Percentiles rank a stretch among this genome's conserved stretches.
These are phyloP conservation scores for Zymoseptoria passerinii DNA, from an alignment of 2,329 filamentous ascomycete species.

Conservation along the genomic window DNA sequence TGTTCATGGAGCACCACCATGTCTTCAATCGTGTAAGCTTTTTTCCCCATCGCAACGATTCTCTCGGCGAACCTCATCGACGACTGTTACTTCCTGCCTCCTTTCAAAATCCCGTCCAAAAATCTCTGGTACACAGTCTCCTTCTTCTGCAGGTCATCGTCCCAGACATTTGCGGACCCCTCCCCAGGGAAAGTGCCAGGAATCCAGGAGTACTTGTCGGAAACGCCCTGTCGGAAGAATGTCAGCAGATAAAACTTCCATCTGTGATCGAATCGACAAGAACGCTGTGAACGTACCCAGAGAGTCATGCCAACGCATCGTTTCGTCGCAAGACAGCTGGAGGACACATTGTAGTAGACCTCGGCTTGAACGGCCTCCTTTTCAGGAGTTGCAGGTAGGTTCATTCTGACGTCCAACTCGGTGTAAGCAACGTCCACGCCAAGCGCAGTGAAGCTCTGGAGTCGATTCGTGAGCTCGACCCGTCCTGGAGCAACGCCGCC, in stretches of 20 bases:
- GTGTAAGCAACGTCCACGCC: constrained; percentile 54
- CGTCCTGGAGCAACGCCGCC: constrained; percentile 9
- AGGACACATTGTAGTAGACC: constrained; percentile 36
- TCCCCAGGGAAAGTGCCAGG: constrained; percentile 31
- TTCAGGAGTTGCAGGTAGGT: constrained; percentile 21
- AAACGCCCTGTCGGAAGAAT: constrained; percentile 28
- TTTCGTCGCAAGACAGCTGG: constrained; percentile 31
- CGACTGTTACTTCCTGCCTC: neutral
- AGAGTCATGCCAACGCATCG: constrained; percentile 39
- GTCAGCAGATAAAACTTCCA: no score
- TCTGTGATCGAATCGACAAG: neutral
- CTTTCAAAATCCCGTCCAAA: constrained; percentile 1
- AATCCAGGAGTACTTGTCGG: constrained; percentile 36
- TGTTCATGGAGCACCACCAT: neutral
- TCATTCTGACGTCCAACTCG: constrained; percentile 52
- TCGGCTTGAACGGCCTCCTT: constrained; percentile 35
- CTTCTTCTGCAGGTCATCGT: constrained; percentile 41
- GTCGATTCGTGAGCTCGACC: constrained; percentile 32
- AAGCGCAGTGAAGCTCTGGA: constrained; percentile 45
- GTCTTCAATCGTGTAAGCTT: neutral
- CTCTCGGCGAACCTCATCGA: neutral
- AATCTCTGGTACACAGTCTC: constrained; percentile 33
- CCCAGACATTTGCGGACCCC: constrained; percentile 37
- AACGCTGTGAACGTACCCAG: constrained; percentile 35
- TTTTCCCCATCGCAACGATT: neutral